A percentile compares a stretch with the other conserved stretches of the same genome.
Evolutionary conservation across 257 asterid genomes (phyloP).

Genomic region (Fraxinus anomala): DNA sequence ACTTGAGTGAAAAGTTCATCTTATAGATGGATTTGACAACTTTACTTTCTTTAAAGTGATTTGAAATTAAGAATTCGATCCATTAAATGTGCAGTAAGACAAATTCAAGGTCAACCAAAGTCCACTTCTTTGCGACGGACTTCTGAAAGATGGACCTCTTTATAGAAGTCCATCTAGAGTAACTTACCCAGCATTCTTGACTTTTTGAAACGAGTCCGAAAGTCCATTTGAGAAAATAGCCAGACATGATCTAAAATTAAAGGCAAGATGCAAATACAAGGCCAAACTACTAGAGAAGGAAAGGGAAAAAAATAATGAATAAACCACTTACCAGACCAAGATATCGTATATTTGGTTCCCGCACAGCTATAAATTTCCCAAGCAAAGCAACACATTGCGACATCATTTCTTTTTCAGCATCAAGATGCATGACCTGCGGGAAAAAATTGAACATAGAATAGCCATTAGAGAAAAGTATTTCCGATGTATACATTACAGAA

Average conservation of each 20-base stretch:
- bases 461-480: not conserved
- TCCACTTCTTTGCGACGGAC: not conserved
- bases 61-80: not conserved
- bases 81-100: not conserved
- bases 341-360: conserved; percentile 95
- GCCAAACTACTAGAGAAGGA: conserved; percentile 13
- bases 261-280: not conserved
- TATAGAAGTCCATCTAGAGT: not conserved
- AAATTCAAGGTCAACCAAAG: not conserved
- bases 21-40: not conserved
- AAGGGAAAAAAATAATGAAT: conserved; percentile 7
- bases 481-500: not conserved
- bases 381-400: conserved; percentile 97
- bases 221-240: not conserved
- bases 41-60: not conserved
- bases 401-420: conserved; percentile 98
- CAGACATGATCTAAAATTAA: conserved; percentile 10
- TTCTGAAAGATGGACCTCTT: not conserved
- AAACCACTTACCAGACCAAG: conserved; percentile 80
- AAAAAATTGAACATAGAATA: conserved; percentile 2
- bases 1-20: not conserved
- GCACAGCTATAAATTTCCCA: conserved; percentile 94
- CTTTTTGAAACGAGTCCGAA: not conserved
- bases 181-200: not conserved
- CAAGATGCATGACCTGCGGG: conserved; percentile 93